Base-by-base conservation (phyloP, 495 filamentous ascomycete species). In the Neurospora africana region DNA sequence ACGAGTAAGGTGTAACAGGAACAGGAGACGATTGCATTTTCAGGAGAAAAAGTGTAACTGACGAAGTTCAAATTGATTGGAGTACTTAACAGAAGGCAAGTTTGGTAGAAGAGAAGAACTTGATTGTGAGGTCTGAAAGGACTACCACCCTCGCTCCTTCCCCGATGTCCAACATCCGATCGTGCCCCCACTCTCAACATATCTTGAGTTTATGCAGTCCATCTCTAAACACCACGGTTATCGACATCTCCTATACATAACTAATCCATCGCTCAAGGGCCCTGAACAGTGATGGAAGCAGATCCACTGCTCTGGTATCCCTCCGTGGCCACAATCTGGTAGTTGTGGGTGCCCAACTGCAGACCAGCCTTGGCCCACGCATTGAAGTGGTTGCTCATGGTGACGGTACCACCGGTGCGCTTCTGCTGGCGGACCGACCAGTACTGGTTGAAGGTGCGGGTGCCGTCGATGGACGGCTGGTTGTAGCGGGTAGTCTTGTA, bases 281-380 rank as follows among this genome's bases (percentile, higher is more conserved):
- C 71, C 13, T 39, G 68, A 72, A 88, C 86, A 23, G 83, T 89
- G 71, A 88, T 87, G 23, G 71, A 68, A 21, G 87, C 76, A 17
- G 80, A 84, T 0, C 87, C 87, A 74, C 83, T 87, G 77, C 83
- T 86, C 74, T 82, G 77, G 74, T 89, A 89, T 0, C 88, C 87
- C 78, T 90, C 88, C 1, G 85, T 88, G 6, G 85, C 84, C 10
- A 90, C 80, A 72, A 89, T 87, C 83, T 86, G 84, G 78, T 88
- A 89, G 76, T 89, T 83, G 77, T 85, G 82, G 1, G 77, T 80
- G 1, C 88, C 88, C 38, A 90, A 73, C 39, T 78, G 80, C 81
- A 90, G 73, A 17, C 84, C 83, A n/a, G 61, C 70, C 21, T 75
- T 72, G 1, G 78, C 77, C 89, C 88, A 91, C 3, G 86, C 87